Evolutionary conservation across 768 basidiomycete species (phyloP).

Genomic region (Trametes punicea): DNA sequence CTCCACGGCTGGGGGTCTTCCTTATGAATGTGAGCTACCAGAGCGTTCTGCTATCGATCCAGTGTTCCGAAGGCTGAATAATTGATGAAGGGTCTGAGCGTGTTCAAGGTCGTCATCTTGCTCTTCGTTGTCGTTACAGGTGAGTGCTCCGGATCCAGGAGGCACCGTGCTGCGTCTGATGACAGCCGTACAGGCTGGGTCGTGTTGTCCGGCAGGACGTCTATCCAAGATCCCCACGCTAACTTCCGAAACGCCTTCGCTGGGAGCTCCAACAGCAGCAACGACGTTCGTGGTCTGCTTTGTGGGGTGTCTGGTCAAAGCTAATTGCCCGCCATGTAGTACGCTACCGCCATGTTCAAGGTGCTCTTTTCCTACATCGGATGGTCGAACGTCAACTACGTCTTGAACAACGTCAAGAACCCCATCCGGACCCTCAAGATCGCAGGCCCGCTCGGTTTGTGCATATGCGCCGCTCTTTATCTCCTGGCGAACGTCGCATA

Average conservation of each 20-base stretch:
- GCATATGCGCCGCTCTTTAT: constrained; percentile 51
- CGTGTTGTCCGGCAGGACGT: constrained; percentile 54
- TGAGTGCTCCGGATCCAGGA: constrained; percentile 1
- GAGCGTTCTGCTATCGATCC: background rate
- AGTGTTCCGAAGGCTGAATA: background rate
- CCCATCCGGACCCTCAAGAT: constrained; percentile 60
- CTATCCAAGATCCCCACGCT: constrained; percentile 48
- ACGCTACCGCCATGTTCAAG: constrained; percentile 58
- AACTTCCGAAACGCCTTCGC: constrained; percentile 58
- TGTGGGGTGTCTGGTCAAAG: background rate
- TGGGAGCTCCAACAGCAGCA: constrained; percentile 50
- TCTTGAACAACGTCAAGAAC: constrained; percentile 56
- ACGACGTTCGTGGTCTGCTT: constrained; percentile 34
- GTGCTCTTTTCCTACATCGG: constrained; percentile 47
- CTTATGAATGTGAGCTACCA: constrained; percentile 50
- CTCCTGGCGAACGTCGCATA: constrained; percentile 57
- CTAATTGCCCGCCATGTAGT: constrained; percentile 35
- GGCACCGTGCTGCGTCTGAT: background rate
- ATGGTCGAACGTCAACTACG: constrained; percentile 57
- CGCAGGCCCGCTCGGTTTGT: constrained; percentile 54
- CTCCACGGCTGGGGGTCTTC: constrained; percentile 34
- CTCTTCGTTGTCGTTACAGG: constrained; percentile 52
- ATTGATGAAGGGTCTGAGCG: constrained; percentile 37
- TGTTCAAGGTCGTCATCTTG: constrained; percentile 54
- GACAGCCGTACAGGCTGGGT: constrained; percentile 42